These are phyloP conservation scores for Mycena indigotica DNA, from an alignment of 768 basidiomycete genomes.

Conservation along the genomic window DNA sequence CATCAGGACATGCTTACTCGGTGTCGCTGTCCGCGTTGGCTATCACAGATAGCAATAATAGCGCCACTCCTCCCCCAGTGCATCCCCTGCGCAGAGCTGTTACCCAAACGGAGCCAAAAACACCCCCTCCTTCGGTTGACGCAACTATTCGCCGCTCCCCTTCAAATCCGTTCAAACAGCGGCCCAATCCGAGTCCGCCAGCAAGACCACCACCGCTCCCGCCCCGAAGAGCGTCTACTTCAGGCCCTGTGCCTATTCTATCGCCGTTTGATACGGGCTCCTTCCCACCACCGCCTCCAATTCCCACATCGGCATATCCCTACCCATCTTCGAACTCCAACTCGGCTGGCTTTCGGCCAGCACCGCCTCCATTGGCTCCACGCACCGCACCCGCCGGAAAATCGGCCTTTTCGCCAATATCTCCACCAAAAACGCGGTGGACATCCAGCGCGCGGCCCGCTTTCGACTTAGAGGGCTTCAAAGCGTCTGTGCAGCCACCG, in stretches of 20 bases:
- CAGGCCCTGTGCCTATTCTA: not conserved
- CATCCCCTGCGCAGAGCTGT: conserved; percentile 15
- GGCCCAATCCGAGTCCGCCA: not conserved
- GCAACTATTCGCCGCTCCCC: not conserved
- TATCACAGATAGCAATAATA: not conserved
- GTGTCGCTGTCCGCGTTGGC: conserved; percentile 5
- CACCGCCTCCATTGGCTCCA: not conserved
- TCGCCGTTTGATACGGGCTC: not conserved
- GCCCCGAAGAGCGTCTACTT: conserved; percentile 1
- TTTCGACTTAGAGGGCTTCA: not conserved
- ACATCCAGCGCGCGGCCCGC: not conserved
- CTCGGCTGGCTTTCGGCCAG: too few relatives aligned
- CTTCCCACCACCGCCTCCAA: not conserved
- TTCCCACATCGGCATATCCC: not conserved
- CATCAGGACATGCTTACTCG: conserved; percentile 1
- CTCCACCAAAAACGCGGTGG: not conserved
- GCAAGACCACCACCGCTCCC: not conserved
- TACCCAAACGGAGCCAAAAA: not conserved
- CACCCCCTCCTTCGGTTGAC: not conserved
- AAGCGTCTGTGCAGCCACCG: not conserved
- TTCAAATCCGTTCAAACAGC: not conserved
- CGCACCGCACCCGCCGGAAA: not conserved
- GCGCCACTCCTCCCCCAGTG: conserved; percentile 1
- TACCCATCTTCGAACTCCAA: not conserved
- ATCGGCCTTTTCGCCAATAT: not conserved